Conservation (phyloP, 495 filamentous ascomycete genomes). For the Articulospora tetracladia region DNA sequence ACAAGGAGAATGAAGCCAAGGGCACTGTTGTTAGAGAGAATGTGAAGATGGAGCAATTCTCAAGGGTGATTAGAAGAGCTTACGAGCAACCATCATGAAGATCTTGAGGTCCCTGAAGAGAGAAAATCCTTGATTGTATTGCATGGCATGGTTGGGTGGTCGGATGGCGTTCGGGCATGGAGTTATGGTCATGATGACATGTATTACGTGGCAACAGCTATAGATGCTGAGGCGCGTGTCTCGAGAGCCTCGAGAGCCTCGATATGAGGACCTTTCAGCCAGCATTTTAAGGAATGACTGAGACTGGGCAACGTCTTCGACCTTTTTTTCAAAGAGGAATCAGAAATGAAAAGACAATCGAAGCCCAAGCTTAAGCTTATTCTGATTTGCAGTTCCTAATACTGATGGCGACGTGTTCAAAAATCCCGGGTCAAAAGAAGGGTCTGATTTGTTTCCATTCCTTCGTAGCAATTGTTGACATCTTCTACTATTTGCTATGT, state of each 20-base stretch:
- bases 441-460: neutral
- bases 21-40: conserved; percentile 94
- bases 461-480: neutral
- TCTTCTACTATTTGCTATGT: neutral
- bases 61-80: conserved; percentile 73
- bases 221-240: neutral
- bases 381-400: no score
- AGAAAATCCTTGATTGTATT: neutral
- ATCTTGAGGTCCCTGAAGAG: neutral
- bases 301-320: no score
- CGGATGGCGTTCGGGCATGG: conserved; percentile 23
- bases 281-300: no score
- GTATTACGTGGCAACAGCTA: neutral
- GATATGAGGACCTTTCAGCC: no score
- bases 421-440: no score
- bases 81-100: conserved; percentile 81
- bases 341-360: neutral
- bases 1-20: conserved; percentile 98
- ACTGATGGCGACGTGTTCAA: no score
- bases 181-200: conserved; percentile 8
- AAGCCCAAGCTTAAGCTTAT: neutral
- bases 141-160: conserved; percentile 17
- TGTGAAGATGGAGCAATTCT: conserved; percentile 89
- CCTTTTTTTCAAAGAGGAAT: neutral
- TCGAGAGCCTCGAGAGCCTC: neutral